Conservation (phyloP, 2,329 filamentous ascomycete species). For the Phialophora tarda region DNA sequence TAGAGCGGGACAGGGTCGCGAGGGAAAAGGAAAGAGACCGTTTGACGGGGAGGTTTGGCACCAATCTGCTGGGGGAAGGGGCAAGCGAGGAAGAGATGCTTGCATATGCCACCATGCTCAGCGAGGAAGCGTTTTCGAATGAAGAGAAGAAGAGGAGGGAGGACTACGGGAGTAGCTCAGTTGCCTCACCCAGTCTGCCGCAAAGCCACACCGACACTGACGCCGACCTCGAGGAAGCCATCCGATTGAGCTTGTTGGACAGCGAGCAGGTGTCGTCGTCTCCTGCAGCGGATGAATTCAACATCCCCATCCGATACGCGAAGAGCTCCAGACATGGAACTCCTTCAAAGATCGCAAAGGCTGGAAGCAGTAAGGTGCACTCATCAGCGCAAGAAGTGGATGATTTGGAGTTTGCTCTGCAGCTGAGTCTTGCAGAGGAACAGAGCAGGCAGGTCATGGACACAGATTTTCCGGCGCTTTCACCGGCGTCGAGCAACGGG, state of each 20-base stretch:
- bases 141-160: conserved; percentile 57
- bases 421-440: conserved; percentile 66
- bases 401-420: conserved; percentile 67
- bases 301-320: conserved; percentile 47
- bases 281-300: conserved; percentile 27
- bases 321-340: conserved; percentile 41
- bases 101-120: conserved; percentile 67
- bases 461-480: conserved; percentile 43
- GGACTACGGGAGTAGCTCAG: conserved; percentile 47
- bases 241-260: conserved; percentile 58
- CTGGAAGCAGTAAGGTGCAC: conserved; percentile 47
- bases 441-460: conserved; percentile 51
- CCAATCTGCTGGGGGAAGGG: conserved; percentile 69
- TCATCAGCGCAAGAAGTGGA: conserved; percentile 53
- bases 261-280: conserved; percentile 37
- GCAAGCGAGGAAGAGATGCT: conserved; percentile 66
- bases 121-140: conserved; percentile 61
- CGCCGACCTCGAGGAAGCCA: conserved; percentile 67
- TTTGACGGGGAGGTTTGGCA: conserved; percentile 80
- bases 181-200: conserved; percentile 21
- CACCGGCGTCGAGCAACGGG: conserved; percentile 27
- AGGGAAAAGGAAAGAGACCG: conserved; percentile 71
- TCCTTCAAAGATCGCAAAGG: conserved; percentile 32
- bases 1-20: conserved; percentile 73
- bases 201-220: conserved; percentile 46